Conservation (phyloP, 257 asterid genomes). For the Solanum sejunctum region DNA sequence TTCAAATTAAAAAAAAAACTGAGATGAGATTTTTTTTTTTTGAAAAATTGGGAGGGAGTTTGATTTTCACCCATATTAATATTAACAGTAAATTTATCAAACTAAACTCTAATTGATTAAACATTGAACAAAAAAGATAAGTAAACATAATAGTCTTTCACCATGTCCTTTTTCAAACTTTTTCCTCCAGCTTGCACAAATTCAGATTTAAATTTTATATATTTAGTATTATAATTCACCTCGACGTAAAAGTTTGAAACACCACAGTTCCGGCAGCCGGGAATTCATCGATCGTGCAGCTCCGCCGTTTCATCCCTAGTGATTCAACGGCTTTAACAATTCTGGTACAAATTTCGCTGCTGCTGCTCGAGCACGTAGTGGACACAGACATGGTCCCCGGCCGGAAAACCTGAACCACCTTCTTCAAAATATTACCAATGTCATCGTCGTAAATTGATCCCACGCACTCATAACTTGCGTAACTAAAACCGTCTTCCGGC, state of each 20-base stretch:
- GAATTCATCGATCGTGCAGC: conserved; percentile 55
- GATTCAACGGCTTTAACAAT: conserved; percentile 48
- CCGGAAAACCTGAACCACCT: conserved; percentile 57
- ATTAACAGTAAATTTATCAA: background rate
- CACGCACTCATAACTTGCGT: conserved; percentile 80
- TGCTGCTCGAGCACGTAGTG: conserved; percentile 31
- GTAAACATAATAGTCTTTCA: background rate
- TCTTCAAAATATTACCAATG: conserved; percentile 30
- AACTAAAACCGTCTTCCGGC: conserved; percentile 92
- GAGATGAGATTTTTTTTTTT: background rate
- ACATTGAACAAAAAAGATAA: background rate
- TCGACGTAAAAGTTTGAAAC: conserved; percentile 47
- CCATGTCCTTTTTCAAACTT: background rate
- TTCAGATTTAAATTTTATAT: background rate
- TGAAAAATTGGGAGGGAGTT: background rate
- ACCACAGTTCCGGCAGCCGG: conserved; percentile 57
- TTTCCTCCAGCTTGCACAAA: background rate
- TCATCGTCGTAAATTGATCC: conserved; percentile 30
- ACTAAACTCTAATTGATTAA: background rate
- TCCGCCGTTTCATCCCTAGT: conserved; percentile 64
- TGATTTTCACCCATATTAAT: too few relatives aligned
- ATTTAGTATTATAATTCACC: background rate
- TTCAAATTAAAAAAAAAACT: background rate
- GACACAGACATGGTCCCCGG: conserved; percentile 66
- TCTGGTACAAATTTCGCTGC: conserved; percentile 31